Percentiles rank a stretch among this genome's conserved stretches.
Conservation (phyloP, 192 early-diverging fungal species). For the Glomus cerebriforme region DNA sequence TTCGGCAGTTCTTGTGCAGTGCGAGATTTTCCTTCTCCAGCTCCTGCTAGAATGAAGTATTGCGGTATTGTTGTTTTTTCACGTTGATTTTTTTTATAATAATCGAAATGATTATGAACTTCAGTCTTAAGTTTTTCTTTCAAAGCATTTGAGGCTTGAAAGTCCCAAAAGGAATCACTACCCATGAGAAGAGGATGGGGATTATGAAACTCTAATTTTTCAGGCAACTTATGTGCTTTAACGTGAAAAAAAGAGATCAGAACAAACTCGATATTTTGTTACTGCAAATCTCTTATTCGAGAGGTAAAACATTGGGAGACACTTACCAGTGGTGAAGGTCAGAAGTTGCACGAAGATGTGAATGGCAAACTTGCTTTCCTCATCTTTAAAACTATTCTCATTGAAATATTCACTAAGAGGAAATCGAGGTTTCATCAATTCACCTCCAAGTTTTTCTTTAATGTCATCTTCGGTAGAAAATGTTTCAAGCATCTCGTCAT, state of each 20-base stretch:
- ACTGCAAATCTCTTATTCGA: too few relatives aligned
- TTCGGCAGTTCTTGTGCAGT: slow-evolving; percentile 3
- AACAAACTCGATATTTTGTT: too few relatives aligned
- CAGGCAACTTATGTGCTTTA: background rate
- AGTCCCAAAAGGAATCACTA: slow-evolving; percentile 9
- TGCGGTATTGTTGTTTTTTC: background rate
- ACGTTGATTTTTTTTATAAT: background rate
- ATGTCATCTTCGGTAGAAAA: too few relatives aligned
- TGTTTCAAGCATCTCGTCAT: too few relatives aligned
- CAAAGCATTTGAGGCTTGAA: slow-evolving; percentile 16
- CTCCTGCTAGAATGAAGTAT: slow-evolving; percentile 18
- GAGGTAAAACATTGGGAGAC: too few relatives aligned
- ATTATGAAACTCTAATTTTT: background rate
- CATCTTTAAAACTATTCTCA: too few relatives aligned
- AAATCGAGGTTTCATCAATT: too few relatives aligned
- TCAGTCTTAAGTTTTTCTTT: background rate
- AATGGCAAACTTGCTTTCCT: too few relatives aligned
- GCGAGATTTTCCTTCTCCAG: slow-evolving; percentile 16
- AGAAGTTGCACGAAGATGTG: too few relatives aligned
- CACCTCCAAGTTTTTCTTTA: too few relatives aligned
- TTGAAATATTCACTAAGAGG: too few relatives aligned
- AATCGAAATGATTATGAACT: background rate
- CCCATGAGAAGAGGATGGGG: background rate
- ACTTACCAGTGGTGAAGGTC: too few relatives aligned
- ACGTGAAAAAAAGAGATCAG: background rate